phyloP scores from a whole-genome alignment of 352 stramenopile species.

The Pythium pyrilobum region DNA sequence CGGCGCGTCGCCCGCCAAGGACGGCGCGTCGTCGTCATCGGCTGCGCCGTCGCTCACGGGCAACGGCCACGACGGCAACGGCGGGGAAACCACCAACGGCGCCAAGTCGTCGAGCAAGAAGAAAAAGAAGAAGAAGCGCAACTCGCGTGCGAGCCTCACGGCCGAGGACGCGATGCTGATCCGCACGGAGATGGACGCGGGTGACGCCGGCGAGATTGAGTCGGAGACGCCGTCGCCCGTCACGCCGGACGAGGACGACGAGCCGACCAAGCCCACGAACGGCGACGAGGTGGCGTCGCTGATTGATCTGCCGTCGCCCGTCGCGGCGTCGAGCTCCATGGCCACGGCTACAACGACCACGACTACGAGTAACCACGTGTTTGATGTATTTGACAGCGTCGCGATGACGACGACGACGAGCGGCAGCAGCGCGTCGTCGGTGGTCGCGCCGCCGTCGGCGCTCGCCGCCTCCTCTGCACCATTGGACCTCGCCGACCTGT shows the following conservation, averaged over 20 bases:
- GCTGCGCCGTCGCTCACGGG: too few species aligned
- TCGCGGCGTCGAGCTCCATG: slow-evolving; percentile 14
- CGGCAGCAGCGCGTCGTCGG: background rate
- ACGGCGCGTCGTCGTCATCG: background rate
- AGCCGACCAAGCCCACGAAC: background rate
- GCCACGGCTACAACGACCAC: slow-evolving; percentile 1
- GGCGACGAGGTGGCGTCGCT: slow-evolving; percentile 13
- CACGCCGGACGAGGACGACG: background rate
- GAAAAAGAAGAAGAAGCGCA: slow-evolving; percentile 22
- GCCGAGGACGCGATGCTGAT: background rate
- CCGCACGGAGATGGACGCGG: background rate
- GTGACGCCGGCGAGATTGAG: background rate
- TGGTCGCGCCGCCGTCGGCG: background rate
- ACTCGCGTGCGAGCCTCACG: slow-evolving; percentile 14
- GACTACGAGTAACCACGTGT: slow-evolving; percentile 1
- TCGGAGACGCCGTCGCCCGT: background rate
- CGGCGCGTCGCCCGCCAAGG: slow-evolving; percentile 5
- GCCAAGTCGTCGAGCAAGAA: slow-evolving; percentile 7
- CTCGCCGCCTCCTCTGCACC: background rate
- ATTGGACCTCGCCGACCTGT: background rate
- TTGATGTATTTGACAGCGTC: slow-evolving; percentile 12
- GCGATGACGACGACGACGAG: background rate
- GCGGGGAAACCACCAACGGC: background rate
- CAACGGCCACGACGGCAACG: slow-evolving; percentile 1
- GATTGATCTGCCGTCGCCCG: slow-evolving; percentile 40